These are phyloP conservation scores for Annulohypoxylon nitens DNA, from an alignment of 495 filamentous ascomycete species.

Conservation along the genomic window DNA sequence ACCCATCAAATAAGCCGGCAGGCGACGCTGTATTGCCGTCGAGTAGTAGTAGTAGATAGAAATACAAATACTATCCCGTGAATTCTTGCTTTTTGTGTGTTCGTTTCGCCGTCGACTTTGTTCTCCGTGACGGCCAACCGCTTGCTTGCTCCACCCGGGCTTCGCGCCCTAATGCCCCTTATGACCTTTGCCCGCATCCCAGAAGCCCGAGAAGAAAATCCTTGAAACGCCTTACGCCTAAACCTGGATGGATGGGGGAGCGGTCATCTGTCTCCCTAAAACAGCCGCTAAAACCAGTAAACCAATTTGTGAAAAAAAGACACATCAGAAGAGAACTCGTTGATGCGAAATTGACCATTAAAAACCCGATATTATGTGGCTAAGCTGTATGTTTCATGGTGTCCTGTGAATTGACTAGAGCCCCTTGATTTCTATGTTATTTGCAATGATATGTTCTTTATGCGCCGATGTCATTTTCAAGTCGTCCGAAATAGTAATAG, in stretches of 20 bases:
- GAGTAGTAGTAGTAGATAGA: slow-evolving; percentile 27
- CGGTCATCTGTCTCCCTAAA: slow-evolving; percentile 14
- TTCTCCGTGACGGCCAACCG: slow-evolving; percentile 24
- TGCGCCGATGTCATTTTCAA: slow-evolving; percentile 22
- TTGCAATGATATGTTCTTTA: slow-evolving; percentile 35
- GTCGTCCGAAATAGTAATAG: slow-evolving; percentile 22
- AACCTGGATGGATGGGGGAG: slow-evolving; percentile 21
- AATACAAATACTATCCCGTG: slow-evolving; percentile 39
- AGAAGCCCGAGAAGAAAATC: not conserved
- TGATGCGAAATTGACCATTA: slow-evolving; percentile 38
- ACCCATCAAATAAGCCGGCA: slow-evolving; percentile 30
- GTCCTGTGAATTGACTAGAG: slow-evolving; percentile 24
- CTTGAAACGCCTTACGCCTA: slow-evolving; percentile 34
- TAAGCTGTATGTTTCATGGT: slow-evolving; percentile 36
- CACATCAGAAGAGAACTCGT: slow-evolving; percentile 40
- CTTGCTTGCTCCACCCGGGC: slow-evolving; percentile 29
- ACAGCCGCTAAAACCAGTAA: slow-evolving; percentile 29
- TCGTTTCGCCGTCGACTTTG: slow-evolving; percentile 31
- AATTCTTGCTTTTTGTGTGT: slow-evolving; percentile 33
- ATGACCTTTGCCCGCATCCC: slow-evolving; percentile 28
- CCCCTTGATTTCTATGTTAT: slow-evolving; percentile 30
- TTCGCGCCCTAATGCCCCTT: slow-evolving; percentile 41
- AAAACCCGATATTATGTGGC: slow-evolving; percentile 44
- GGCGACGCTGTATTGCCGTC: slow-evolving; percentile 27
- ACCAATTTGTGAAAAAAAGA: slow-evolving; percentile 35